phyloP scores from a whole-genome alignment of 179 eudicot genomes.

The Nepenthes alata region DNA sequence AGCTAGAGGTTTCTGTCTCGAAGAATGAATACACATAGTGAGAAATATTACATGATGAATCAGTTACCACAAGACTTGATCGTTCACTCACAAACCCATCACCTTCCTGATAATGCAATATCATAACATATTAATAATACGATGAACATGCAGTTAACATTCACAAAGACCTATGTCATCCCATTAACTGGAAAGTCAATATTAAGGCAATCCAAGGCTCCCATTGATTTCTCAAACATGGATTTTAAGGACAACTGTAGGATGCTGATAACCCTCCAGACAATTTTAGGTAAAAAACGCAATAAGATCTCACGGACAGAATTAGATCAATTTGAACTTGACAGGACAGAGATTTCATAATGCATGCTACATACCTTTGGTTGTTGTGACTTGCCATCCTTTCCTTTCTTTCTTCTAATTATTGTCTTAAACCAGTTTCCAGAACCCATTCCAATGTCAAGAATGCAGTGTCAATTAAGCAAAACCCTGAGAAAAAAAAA shows the following conservation, averaged over 20 bases:
- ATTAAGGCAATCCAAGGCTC: no score
- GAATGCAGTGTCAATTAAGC: neutral
- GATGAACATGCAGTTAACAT: no score
- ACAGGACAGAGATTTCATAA: neutral
- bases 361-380: constrained; percentile 20
- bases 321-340: neutral
- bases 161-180: no score
- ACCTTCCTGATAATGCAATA: no score
- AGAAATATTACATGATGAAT: neutral
- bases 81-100: no score
- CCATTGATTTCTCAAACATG: no score
- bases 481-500: neutral
- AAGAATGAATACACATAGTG: neutral
- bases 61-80: neutral
- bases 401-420: constrained; percentile 29
- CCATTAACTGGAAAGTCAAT: no score
- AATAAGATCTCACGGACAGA: neutral
- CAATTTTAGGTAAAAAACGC: neutral
- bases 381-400: constrained; percentile 20
- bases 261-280: neutral
- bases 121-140: no score
- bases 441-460: constrained; percentile 26
- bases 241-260: no score
- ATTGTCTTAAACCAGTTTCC: constrained; percentile 38
- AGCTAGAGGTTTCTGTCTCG: constrained; percentile 34